These are phyloP conservation scores for Myriosclerotinia curreyana DNA, from an alignment of 2,329 filamentous ascomycete species.

Conservation along the genomic window DNA sequence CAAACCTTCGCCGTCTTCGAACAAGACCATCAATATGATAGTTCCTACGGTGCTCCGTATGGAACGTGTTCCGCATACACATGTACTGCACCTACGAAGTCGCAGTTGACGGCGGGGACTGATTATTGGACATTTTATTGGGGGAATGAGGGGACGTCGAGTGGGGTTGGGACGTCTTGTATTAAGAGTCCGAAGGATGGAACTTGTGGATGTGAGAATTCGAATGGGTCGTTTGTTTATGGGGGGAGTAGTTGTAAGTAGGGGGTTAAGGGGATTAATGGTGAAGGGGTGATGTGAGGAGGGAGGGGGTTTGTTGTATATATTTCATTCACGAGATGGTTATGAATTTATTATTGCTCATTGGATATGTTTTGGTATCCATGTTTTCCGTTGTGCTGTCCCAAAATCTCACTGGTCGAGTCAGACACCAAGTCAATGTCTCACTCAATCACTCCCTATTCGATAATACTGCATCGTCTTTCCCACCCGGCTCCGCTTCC, in stretches of 20 bases:
- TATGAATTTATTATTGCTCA: too few species aligned
- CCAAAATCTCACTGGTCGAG: too few species aligned
- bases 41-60: background rate
- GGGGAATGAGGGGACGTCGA: background rate
- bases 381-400: too few species aligned
- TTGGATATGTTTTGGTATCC: too few species aligned
- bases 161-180: background rate
- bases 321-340: too few species aligned
- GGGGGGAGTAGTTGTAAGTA: background rate
- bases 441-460: too few species aligned
- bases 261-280: background rate
- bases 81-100: background rate
- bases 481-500: too few species aligned
- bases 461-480: too few species aligned
- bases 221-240: background rate
- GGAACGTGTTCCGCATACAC: conserved; percentile 15
- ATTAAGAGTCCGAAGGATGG: conserved; percentile 8
- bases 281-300: too few species aligned
- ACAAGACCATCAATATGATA: conserved; percentile 2
- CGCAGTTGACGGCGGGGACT: background rate
- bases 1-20: conserved; percentile 21
- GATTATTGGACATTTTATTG: conserved; percentile 13
- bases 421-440: too few species aligned
- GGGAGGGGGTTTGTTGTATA: too few species aligned
- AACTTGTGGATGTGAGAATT: conserved; percentile 13